A percentile compares a stretch with the other conserved stretches of the same genome.
Conservation (phyloP, 257 asterid genomes). For the Schizonepeta tenuifolia region DNA sequence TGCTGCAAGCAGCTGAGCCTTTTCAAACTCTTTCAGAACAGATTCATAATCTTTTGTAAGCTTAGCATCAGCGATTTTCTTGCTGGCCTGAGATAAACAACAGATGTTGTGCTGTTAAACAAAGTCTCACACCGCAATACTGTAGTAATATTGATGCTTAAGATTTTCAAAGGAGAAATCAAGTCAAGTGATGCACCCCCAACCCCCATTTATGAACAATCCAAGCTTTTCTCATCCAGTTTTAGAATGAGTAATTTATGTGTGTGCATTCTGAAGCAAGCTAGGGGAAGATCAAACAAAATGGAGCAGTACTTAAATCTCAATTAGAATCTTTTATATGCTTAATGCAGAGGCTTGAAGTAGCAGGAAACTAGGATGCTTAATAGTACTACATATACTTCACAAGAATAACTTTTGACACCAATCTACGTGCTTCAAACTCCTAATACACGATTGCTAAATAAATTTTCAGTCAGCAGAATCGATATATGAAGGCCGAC, state of each 20-base stretch:
- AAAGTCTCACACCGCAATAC: neutral
- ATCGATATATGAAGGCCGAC: neutral
- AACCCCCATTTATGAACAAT: neutral
- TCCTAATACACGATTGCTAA: neutral
- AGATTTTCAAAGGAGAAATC: neutral
- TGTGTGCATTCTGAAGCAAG: no score
- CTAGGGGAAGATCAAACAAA: no score
- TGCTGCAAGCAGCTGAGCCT: constrained; percentile 59
- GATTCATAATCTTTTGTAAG: constrained; percentile 61
- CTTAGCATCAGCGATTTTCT: constrained; percentile 58
- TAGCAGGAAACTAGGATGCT: neutral
- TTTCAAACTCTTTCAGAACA: constrained; percentile 59
- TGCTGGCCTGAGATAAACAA: constrained; percentile 47
- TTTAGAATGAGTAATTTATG: neutral
- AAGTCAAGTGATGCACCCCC: neutral
- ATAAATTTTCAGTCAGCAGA: neutral
- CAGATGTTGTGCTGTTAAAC: constrained; percentile 11
- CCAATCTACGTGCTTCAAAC: neutral
- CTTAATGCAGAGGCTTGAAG: neutral
- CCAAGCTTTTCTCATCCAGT: neutral
- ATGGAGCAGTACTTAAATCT: no score
- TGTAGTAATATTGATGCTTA: neutral
- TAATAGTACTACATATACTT: neutral
- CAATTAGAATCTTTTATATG: neutral
- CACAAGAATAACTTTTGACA: neutral